phyloP scores from a whole-genome alignment of 2,329 filamentous ascomycete species.

The Diaporthe nobilis region DNA sequence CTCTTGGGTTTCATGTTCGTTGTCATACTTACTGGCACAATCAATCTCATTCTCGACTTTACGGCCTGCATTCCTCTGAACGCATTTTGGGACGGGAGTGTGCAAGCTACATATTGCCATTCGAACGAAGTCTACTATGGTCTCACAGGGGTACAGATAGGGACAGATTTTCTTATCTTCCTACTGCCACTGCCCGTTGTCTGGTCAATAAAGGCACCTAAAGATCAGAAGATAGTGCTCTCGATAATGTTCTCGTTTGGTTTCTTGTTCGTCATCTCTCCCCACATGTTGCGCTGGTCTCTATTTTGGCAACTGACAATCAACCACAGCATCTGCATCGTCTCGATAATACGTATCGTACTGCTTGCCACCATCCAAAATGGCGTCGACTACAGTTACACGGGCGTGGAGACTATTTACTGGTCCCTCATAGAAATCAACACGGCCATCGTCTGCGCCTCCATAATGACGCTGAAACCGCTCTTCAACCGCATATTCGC shows the following conservation, averaged over 20 bases:
- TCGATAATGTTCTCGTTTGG: conserved; percentile 48
- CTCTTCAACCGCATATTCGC: conserved; percentile 47
- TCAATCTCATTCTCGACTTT: conserved; percentile 41
- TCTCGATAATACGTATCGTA: conserved; percentile 47
- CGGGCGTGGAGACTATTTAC: conserved; percentile 43
- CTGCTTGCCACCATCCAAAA: conserved; percentile 40
- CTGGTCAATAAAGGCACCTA: conserved; percentile 43
- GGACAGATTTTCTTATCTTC: conserved; percentile 47
- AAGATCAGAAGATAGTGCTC: conserved; percentile 45
- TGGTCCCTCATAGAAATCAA: conserved; percentile 49
- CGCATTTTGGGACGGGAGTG: conserved; percentile 42
- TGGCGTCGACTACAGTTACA: conserved; percentile 44
- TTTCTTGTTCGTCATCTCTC: conserved; percentile 42
- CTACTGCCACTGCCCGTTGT: conserved; percentile 48
- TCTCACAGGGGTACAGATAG: conserved; percentile 45
- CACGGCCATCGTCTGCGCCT: conserved; percentile 48
- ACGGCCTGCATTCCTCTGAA: conserved; percentile 46
- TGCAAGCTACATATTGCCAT: conserved; percentile 35
- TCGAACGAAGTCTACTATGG: conserved; percentile 39
- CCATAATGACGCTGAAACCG: conserved; percentile 48
- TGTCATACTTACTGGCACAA: conserved; percentile 42
- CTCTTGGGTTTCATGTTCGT: conserved; percentile 41
- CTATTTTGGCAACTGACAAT: conserved; percentile 18
- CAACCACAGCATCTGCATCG: conserved; percentile 45
- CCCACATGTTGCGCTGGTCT: neutral